Percentiles rank a stretch among this genome's conserved stretches.
phyloP scores from a whole-genome alignment of 768 basidiomycete genomes.

The Mycena capillaripes region DNA sequence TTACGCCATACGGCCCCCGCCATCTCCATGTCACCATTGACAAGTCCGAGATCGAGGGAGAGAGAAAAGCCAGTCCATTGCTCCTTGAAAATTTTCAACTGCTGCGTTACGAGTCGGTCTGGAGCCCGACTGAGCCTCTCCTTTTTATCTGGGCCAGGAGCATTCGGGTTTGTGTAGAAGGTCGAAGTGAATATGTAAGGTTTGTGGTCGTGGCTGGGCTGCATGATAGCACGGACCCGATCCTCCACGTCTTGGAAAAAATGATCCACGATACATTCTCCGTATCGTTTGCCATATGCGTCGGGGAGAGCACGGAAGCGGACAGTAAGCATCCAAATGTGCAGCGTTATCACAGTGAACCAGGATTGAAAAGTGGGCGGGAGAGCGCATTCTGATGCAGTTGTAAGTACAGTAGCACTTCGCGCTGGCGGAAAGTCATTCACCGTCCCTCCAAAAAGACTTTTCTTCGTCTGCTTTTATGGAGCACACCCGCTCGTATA shows the following conservation, averaged over 20 bases:
- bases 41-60: constrained; percentile 83
- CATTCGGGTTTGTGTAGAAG: constrained; percentile 65
- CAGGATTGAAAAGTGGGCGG: constrained; percentile 97
- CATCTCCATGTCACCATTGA: constrained; percentile 84
- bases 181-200: constrained; percentile 62
- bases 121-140: constrained; percentile 63
- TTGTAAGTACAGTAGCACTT: constrained; percentile 16
- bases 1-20: constrained; percentile 94
- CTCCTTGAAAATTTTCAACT: constrained; percentile 94
- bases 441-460: constrained; percentile 77
- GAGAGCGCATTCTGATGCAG: constrained; percentile 76
- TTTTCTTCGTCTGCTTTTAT: constrained; percentile 70
- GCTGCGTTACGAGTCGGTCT: constrained; percentile 83
- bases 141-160: constrained; percentile 43
- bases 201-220: constrained; percentile 60
- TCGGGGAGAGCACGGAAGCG: constrained; percentile 87
- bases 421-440: constrained; percentile 16
- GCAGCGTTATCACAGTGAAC: constrained; percentile 94
- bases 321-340: constrained; percentile 92
- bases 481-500: constrained; percentile 73
- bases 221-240: constrained; percentile 85
- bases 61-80: constrained; percentile 90
- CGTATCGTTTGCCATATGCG: constrained; percentile 74
- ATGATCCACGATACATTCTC: constrained; percentile 91
- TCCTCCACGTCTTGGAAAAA: constrained; percentile 96